phyloP scores from a whole-genome alignment of 768 basidiomycete genomes.

The Lactarius sanguifluus region DNA sequence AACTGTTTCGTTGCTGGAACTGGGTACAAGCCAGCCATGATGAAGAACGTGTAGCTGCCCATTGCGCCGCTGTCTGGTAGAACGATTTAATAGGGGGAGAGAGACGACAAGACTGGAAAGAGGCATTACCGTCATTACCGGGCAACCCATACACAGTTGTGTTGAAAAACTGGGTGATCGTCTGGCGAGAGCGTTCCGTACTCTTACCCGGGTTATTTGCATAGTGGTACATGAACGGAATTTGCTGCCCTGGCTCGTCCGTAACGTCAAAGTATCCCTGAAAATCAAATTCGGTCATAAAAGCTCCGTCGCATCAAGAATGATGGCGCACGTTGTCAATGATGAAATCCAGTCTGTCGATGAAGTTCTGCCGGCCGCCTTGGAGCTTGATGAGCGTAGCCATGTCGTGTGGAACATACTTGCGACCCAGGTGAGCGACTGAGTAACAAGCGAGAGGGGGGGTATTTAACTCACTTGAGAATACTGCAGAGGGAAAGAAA shows the following conservation, averaged over 20 bases:
- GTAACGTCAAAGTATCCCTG: conserved; percentile 62
- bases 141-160: conserved; percentile 56
- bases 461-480: neutral
- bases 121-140: conserved; percentile 57
- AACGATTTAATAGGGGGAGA: neutral
- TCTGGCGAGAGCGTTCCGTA: conserved; percentile 54
- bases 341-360: conserved; percentile 55
- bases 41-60: conserved; percentile 61
- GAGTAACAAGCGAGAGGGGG: neutral
- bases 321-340: conserved; percentile 46
- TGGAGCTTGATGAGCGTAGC: conserved; percentile 61
- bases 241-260: conserved; percentile 66
- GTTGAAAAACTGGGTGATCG: conserved; percentile 57
- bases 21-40: conserved; percentile 60
- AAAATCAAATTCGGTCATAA: neutral
- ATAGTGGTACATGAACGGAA: conserved; percentile 72
- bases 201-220: conserved; percentile 59
- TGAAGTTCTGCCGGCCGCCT: conserved; percentile 55
- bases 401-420: conserved; percentile 67
- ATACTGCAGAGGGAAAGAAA: neutral
- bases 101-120: neutral
- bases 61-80: conserved; percentile 49
- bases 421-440: conserved; percentile 4
- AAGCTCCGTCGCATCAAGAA: neutral
- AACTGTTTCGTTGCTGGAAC: conserved; percentile 60